phyloP scores from a whole-genome alignment of 2,329 filamentous ascomycete species.

The Pseudogymnoascus destructans region DNA sequence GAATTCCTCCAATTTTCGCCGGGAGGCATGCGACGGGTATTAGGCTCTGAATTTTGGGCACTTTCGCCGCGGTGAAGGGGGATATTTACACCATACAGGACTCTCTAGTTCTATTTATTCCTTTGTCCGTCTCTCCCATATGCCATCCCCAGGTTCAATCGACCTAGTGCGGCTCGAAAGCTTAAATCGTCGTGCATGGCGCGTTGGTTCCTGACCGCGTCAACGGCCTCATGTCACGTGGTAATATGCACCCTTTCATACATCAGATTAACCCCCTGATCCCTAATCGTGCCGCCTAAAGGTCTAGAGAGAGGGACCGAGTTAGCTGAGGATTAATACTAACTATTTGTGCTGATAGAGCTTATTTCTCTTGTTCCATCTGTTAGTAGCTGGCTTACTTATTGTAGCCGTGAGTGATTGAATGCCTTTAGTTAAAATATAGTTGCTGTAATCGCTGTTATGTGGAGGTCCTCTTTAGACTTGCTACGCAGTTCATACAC shows the following conservation, averaged over 20 bases:
- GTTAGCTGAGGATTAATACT: too few species aligned
- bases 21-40: neutral
- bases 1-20: neutral
- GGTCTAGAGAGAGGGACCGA: too few species aligned
- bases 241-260: neutral
- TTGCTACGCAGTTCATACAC: rapidly evolving
- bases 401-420: neutral
- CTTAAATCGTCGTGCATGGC: slow-evolving; percentile 7
- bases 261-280: neutral
- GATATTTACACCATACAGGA: neutral
- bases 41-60: neutral
- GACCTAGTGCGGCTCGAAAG: slow-evolving; percentile 11
- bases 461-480: neutral
- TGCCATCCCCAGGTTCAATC: neutral
- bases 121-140: neutral
- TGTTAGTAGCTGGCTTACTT: neutral
- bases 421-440: neutral
- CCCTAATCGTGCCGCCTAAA: too few species aligned
- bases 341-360: too few species aligned
- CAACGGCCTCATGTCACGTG: neutral
- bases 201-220: slow-evolving; percentile 1
- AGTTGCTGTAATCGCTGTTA: neutral
- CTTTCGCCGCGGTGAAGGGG: neutral
- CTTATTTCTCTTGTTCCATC: too few species aligned
- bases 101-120: neutral